Conservation (phyloP, 306 rosid species). For the Medicago truncatula region MtrunA17r5.0-ANR NC_053045.1:10072501-10073000, state of each 20-base stretch:
- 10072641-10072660: slow-evolving; percentile 36
- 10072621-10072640: slow-evolving; percentile 95
- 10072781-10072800: too few relatives aligned
- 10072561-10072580: slow-evolving; percentile 69
- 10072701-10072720: slow-evolving; percentile 24
- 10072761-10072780: not conserved
- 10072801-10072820: too few relatives aligned
- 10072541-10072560: slow-evolving; percentile 55
- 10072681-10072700: not conserved
- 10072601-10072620: slow-evolving; percentile 91
- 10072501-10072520: slow-evolving; percentile 65
- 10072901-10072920: too few relatives aligned
- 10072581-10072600: slow-evolving; percentile 92
- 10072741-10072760: not conserved
- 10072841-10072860: too few relatives aligned
- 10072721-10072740: slow-evolving; percentile 6
- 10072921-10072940: too few relatives aligned
- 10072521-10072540: slow-evolving; percentile 55
- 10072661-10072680: slow-evolving; percentile 5
- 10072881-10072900: too few relatives aligned
- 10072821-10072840: too few relatives aligned
- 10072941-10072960: too few relatives aligned
- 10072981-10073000: too few relatives aligned
- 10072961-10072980: too few relatives aligned
- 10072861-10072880: too few relatives aligned